These are phyloP conservation scores for Fusarium annulatum DNA, from an alignment of 2,329 filamentous ascomycete species.

Conservation along the genomic window DNA sequence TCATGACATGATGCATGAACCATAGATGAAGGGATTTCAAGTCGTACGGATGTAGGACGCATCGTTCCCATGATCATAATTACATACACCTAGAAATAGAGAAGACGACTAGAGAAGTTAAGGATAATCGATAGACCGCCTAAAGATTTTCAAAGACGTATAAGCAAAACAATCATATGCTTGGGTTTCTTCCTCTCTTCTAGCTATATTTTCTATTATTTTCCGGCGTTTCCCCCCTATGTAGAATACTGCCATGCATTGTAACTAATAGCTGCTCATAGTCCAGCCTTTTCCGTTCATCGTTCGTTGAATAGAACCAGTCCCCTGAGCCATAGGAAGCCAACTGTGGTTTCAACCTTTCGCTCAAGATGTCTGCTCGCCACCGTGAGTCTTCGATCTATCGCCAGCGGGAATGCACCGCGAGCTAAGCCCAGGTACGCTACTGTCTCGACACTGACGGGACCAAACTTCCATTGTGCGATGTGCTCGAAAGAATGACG, in stretches of 20 bases:
- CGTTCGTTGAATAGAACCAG: too few relatives aligned
- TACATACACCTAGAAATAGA: background rate
- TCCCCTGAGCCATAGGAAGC: too few relatives aligned
- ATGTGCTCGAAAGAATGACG: background rate
- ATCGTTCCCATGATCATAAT: background rate
- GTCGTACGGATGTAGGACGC: background rate
- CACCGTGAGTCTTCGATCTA: background rate
- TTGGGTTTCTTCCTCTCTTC: too few relatives aligned
- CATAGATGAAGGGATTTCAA: background rate
- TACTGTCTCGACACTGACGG: background rate
- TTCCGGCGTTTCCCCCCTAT: too few relatives aligned
- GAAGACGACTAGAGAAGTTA: background rate
- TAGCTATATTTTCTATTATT: background rate
- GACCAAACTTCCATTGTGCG: background rate
- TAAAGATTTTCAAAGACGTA: background rate
- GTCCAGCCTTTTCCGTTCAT: too few relatives aligned
- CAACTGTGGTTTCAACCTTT: background rate
- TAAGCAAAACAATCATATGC: too few relatives aligned
- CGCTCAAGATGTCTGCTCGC: background rate
- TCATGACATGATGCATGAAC: background rate
- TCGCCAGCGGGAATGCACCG: background rate
- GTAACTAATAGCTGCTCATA: too few relatives aligned
- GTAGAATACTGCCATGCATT: too few relatives aligned
- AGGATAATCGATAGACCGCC: background rate
- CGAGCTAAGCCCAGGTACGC: background rate